Evolutionary conservation across 2,329 filamentous ascomycete species (phyloP).

Genomic region (Orbilia ellipsospora): DNA sequence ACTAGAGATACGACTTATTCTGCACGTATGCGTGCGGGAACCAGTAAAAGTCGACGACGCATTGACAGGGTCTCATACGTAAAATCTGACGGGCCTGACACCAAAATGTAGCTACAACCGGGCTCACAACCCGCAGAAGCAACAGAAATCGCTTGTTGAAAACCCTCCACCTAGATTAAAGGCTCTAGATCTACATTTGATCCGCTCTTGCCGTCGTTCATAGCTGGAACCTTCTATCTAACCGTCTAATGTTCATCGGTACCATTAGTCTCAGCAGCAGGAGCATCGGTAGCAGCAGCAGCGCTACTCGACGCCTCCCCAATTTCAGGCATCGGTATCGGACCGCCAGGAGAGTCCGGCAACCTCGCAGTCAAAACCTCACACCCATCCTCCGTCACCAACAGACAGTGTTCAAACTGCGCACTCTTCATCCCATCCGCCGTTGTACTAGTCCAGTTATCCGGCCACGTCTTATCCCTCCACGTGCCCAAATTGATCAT

Average conservation of each 20-base stretch:
- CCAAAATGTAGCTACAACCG: too few relatives aligned
- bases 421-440: conserved; percentile 88
- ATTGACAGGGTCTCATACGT: too few relatives aligned
- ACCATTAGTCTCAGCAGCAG: conserved; percentile 1
- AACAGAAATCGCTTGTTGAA: too few relatives aligned
- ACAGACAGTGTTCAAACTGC: conserved; percentile 89
- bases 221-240: too few relatives aligned
- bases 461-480: conserved; percentile 94
- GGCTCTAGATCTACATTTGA: too few relatives aligned
- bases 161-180: too few relatives aligned
- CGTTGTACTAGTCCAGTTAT: conserved; percentile 98
- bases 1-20: too few relatives aligned
- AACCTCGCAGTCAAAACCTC: conserved; percentile 82
- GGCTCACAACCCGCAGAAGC: too few relatives aligned
- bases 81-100: too few relatives aligned
- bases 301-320: conserved; percentile 50
- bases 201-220: too few relatives aligned
- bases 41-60: too few relatives aligned
- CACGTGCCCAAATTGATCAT: conserved; percentile 96
- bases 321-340: conserved; percentile 69
- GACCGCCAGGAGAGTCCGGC: conserved; percentile 79
- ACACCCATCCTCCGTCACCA: conserved; percentile 84
- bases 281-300: neutral
- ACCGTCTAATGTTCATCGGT: conserved; percentile 6
- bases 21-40: too few relatives aligned